phyloP scores from a whole-genome alignment of 805 yeast genomes.

The Kodamaea kaohsiungensis region DNA sequence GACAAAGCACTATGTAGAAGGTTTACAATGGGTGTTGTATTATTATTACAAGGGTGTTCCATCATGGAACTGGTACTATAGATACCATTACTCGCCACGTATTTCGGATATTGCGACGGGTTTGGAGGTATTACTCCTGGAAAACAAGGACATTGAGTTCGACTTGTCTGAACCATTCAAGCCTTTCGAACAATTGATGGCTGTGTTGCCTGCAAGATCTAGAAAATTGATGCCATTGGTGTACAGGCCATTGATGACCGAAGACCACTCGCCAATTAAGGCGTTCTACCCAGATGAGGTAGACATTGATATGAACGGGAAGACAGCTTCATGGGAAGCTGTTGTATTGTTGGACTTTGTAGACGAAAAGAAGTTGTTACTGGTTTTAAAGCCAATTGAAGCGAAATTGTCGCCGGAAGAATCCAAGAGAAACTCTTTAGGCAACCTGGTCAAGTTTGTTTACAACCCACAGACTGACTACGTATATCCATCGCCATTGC shows the following conservation, averaged over 20 bases:
- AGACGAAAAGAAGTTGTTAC: conserved; percentile 72
- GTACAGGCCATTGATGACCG: conserved; percentile 82
- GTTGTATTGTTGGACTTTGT: conserved; percentile 92
- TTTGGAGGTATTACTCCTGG: conserved; percentile 50
- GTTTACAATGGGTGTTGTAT: conserved; percentile 93
- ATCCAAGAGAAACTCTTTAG: conserved; percentile 69
- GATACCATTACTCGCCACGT: conserved; percentile 91
- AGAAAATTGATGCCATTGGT: conserved; percentile 72
- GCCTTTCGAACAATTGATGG: conserved; percentile 97
- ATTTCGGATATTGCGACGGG: conserved; percentile 84
- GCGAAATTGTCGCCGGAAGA: conserved; percentile 68
- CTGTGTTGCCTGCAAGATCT: conserved; percentile 94
- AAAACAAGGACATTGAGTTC: conserved; percentile 48
- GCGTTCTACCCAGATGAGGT: conserved; percentile 92
- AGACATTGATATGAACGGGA: conserved; percentile 88
- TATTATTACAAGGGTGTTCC: conserved; percentile 90
- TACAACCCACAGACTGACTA: conserved; percentile 75
- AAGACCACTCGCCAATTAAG: conserved; percentile 78
- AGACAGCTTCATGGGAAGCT: conserved; percentile 97
- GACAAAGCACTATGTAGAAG: conserved; percentile 84
- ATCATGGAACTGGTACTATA: conserved; percentile 95
- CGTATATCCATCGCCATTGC: conserved; percentile 72
- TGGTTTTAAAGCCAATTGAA: conserved; percentile 70
- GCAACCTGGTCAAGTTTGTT: conserved; percentile 64
- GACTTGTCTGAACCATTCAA: conserved; percentile 75